Evolutionary conservation across 306 rosid species (phyloP).

Genomic region (Purshia tridentata): DNA sequence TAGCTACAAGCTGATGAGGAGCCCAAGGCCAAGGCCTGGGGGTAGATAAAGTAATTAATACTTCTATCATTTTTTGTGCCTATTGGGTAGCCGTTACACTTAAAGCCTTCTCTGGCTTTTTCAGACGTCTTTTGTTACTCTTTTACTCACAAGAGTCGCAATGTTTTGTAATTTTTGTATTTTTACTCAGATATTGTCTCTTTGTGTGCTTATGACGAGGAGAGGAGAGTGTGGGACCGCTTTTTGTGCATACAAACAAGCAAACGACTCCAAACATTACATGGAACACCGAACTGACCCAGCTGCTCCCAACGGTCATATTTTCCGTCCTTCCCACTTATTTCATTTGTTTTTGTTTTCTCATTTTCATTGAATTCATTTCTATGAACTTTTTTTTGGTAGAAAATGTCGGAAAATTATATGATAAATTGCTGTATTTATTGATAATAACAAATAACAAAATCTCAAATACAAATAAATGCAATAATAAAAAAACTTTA

Average conservation of each 20-base stretch:
- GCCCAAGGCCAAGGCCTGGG: not conserved
- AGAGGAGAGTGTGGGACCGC: not conserved
- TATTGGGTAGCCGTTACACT: conserved; percentile 45
- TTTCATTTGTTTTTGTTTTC: not conserved
- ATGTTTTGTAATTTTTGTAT: not conserved
- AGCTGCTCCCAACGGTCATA: conserved; percentile 28
- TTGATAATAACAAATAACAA: too few relatives aligned
- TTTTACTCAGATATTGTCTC: not conserved
- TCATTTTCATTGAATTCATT: not conserved
- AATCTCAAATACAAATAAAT: too few relatives aligned
- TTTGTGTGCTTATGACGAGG: conserved; percentile 5
- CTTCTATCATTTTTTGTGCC: conserved; percentile 3
- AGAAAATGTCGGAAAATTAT: too few relatives aligned
- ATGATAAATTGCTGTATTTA: too few relatives aligned
- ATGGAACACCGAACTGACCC: conserved; percentile 16
- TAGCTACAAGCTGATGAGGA: not conserved
- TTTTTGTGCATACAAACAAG: not conserved
- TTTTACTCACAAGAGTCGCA: not conserved
- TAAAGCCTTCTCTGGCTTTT: conserved; percentile 15
- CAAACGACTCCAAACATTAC: not conserved
- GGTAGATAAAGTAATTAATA: not conserved
- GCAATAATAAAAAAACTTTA: too few relatives aligned
- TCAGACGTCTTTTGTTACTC: conserved; percentile 25
- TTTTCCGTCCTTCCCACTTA: conserved; percentile 15
- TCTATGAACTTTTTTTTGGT: not conserved